Percentiles rank a stretch among this genome's conserved stretches.
Conservation (phyloP, 257 asterid species). For the Petunia secreta region DNA sequence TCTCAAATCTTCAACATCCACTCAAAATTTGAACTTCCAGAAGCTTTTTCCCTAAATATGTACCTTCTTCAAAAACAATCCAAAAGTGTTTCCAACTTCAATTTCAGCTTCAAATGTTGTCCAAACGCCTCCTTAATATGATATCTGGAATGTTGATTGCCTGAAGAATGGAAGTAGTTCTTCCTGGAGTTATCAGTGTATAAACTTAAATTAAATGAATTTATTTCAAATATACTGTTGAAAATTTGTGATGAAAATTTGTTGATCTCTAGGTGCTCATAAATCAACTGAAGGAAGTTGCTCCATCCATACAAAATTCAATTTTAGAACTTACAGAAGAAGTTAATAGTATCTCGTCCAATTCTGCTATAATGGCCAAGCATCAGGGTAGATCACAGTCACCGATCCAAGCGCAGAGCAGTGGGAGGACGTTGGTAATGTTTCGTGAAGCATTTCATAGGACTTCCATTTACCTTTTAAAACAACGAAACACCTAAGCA, state of each 20-base stretch:
- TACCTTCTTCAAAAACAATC: background rate
- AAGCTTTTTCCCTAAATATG: background rate
- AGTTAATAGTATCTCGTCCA: slow-evolving; percentile 76
- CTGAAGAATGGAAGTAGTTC: background rate
- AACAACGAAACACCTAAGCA: slow-evolving; percentile 1
- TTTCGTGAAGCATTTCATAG: background rate
- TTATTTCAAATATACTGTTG: background rate
- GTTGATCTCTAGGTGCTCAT: slow-evolving; percentile 78
- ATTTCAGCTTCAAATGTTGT: background rate
- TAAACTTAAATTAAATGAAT: background rate
- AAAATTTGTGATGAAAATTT: slow-evolving; percentile 25
- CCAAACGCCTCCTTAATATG: background rate
- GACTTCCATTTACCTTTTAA: background rate
- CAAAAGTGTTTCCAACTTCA: background rate
- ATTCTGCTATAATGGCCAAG: slow-evolving; percentile 57
- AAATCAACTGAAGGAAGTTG: slow-evolving; percentile 92
- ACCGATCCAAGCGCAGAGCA: slow-evolving; percentile 71
- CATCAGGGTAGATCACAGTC: slow-evolving; percentile 65
- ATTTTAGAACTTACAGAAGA: slow-evolving; percentile 85
- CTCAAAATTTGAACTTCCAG: background rate
- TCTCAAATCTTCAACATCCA: background rate
- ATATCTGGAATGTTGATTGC: slow-evolving; percentile 15
- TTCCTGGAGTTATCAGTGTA: slow-evolving; percentile 2
- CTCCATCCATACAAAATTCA: slow-evolving; percentile 92
- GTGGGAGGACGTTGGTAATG: slow-evolving; percentile 74